Evolutionary conservation across 192 early-diverging fungal genomes (phyloP), one percentile per base, ranked within the genome.

Genomic region (Phycomyces blakesleeanus): DNA sequence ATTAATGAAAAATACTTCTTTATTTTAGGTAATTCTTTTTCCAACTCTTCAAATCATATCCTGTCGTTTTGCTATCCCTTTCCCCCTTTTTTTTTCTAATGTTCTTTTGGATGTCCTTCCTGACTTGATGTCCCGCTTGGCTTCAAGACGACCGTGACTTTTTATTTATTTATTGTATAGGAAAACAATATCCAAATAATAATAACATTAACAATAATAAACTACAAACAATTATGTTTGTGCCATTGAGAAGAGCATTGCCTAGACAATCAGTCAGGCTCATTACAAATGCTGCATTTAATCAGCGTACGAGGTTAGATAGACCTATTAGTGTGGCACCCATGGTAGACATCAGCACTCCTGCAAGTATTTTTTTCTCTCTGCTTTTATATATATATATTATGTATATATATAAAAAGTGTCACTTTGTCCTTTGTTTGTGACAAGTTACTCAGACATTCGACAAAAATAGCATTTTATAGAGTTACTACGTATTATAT

Each of bases 341-440:
- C 24, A 91, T 91, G 89, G 72, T 89, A 6, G 85, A 89, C 52
- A 88, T 91, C 10, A 88, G 87, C n/a, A 84, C 83, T 21, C 81
- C 85, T 11, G 81, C 80, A 76, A 62, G 73, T 38, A 24, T 16
- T 60, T 44, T 15, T 16, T 22, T 53, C n/a, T 9, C 22, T 38
- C 4, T 22, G 21, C 10, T 40, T 26, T 6, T 40, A 8, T 7
- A n/a, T n/a, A n/a, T n/a, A n/a, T n/a, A n/a, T n/a, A n/a, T n/a
- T n/a, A n/a, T n/a, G n/a, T n/a, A n/a, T n/a, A n/a, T n/a, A n/a
- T n/a, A n/a, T n/a, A n/a, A 11, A 55, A 26, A 11, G 39, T 24
- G 7, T n/a, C 40, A 11, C 59, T 34, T 34, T 2, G 29, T 34
- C 29, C 26, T 34, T 59, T 60, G 18, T 63, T 51, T 52, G 47